Evolutionary conservation across 192 early-diverging fungal species (phyloP), one percentile per base, ranked within the genome.

Genomic region (Chytriomyces hyalinus): DNA sequence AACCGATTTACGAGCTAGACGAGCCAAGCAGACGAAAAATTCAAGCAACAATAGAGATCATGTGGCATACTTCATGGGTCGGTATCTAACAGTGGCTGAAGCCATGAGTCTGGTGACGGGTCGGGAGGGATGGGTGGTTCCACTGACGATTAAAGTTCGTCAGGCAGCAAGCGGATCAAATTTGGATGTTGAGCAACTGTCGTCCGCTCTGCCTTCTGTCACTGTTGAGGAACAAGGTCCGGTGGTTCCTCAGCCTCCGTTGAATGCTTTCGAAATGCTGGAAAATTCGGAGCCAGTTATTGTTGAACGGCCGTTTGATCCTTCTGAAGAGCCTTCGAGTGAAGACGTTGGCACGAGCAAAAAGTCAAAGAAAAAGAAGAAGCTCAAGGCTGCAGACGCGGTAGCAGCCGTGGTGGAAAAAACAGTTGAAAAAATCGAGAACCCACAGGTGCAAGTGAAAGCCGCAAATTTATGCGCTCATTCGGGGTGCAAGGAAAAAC

Each of bases 291-390:
- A 46, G 28, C 15, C 66, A 17, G 46, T 47, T 15, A 36, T 67
- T 28, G 62, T 13, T 43, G 66, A 67, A 57, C 53, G 36, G 36
- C 36, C 36, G 22, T 60, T 22, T 60, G 57, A n/a, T 60, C 64
- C 64, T 47, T 43, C 67, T 7, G 46, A 47, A 11, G n/a, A 57
- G 53, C 13, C 20, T 57, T 13, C 20, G 15, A 57, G 20, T 57
- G 66, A 43, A 15, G 43, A 43, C 11, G 10, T 20, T 13, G 66
- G 11, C 11, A 20, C 51, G 24, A n/a, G 22, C 50, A 60, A 71
- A 59, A 71, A 51, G 28, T 43, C 70, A n/a, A 59, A 51, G 43
- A 71, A 60, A 53, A 74, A 74, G 46, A 74, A 74, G 61, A 74
- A 74, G 46, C 8, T 36, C n/a, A 63, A 61, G 47, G 61, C 61